Evolutionary conservation across 202 grass and related monocot genomes (phyloP), one percentile per base, ranked within the genome.

Genomic region (Cymbopogon flexuosus): DNA sequence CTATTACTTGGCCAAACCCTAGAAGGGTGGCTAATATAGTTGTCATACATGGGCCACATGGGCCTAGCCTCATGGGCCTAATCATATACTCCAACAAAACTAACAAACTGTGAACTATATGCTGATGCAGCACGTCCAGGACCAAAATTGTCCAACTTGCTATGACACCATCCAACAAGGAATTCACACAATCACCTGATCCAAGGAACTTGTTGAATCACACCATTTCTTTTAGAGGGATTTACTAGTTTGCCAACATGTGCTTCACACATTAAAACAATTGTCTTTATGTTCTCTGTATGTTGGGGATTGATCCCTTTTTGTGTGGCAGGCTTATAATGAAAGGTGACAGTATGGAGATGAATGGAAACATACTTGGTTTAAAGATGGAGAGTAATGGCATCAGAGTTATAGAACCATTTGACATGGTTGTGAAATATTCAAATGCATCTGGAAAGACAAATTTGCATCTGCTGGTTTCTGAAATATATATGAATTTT

Each of bases 311-410:
- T 72, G 9, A 68, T 40, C 15, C 57, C 9, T 49, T 68, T 57
- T 71, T 52, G 27, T 89, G 34, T 35, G 18, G 10, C 86, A 98
- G 96, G 84, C 75, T 98, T 88, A 77, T 91, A 89, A 87, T 91
- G 84, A 98, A 95, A 77, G 96, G 92, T 5, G 88, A 86, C 54
- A 91, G 84, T 86, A 89, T 98, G 73, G 92, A 98, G 70, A 87
- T 94, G 77, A 87, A 76, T 79, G 96, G 88, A 70, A 83, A 93
- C 71, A 80, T 93, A 70, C 90, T 91, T 88, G 92, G 87, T 87
- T 81, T 98, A 64, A 91, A 93, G 68, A 90, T 98, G 88, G 96
- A 98, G 80, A 98, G 92, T 89, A 98, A 95, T 80, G 92, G 96
- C 36, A 86, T 98, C 89, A 98, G 84, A 66, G 90, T 98, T 79